Conservation (phyloP, 2,329 filamentous ascomycete species). For the Fusarium haematococcum region DNA sequence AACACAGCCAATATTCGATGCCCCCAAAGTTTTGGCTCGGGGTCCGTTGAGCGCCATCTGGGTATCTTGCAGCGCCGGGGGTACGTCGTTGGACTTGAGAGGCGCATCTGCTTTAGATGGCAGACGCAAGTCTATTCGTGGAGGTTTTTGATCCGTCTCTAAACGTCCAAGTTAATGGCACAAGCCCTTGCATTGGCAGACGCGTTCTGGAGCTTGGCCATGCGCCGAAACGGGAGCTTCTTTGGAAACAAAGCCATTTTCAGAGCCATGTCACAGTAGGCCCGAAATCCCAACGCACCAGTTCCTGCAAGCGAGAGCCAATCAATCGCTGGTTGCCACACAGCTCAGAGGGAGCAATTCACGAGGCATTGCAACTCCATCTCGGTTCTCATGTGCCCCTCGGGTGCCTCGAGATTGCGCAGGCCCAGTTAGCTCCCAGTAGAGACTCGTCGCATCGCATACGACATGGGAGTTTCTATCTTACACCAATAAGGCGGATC, state of each 20-base stretch:
- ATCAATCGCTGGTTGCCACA: not conserved
- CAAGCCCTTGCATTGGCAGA: slow-evolving; percentile 1
- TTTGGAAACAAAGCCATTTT: slow-evolving; percentile 3
- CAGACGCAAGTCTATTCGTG: slow-evolving; percentile 35
- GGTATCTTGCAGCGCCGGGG: slow-evolving; percentile 19
- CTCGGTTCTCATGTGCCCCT: slow-evolving; percentile 18
- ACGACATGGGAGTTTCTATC: slow-evolving; percentile 35
- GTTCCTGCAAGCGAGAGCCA: slow-evolving; percentile 4
- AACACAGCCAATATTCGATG: slow-evolving; percentile 17
- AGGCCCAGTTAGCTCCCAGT: slow-evolving; percentile 5
- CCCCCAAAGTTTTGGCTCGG: slow-evolving; percentile 28
- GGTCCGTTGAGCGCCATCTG: slow-evolving; percentile 4
- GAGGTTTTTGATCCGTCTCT: slow-evolving; percentile 30
- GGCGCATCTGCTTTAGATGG: slow-evolving; percentile 12
- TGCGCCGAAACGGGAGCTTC: not conserved
- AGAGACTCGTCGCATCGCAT: slow-evolving; percentile 9
- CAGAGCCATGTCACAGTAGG: not conserved
- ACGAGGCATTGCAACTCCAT: slow-evolving; percentile 14
- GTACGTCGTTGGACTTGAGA: slow-evolving; percentile 4
- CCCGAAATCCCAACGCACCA: not conserved
- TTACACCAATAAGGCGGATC: slow-evolving; percentile 39
- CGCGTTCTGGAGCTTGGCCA: slow-evolving; percentile 1
- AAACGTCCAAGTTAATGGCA: slow-evolving; percentile 3
- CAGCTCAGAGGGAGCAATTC: not conserved
- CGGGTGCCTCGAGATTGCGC: slow-evolving; percentile 24